Evolutionary conservation across 2,329 filamentous ascomycete species (phyloP).

Genomic region (Endoconidiophora laricicola): DNA sequence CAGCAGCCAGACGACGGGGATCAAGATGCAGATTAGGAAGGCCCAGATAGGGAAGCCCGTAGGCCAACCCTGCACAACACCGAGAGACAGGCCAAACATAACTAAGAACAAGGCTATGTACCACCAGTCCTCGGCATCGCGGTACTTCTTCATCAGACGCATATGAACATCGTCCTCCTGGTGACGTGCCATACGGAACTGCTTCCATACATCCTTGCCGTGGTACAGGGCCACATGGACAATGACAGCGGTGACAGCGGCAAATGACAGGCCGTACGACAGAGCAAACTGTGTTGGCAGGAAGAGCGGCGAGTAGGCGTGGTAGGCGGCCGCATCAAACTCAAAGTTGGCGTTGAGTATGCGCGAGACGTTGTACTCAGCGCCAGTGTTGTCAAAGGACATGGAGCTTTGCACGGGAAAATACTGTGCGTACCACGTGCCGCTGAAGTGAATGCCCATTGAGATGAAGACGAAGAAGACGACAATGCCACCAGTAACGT

Average conservation of each 20-base stretch:
- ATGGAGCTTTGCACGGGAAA: conserved; percentile 37
- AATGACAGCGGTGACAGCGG: conserved; percentile 45
- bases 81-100: conserved; percentile 39
- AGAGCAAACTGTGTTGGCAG: conserved; percentile 45
- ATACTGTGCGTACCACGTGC: conserved; percentile 32
- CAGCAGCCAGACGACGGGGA: conserved; percentile 41
- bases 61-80: conserved; percentile 36
- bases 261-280: conserved; percentile 47
- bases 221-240: conserved; percentile 40
- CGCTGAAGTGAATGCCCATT: conserved; percentile 30
- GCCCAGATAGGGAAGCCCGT: conserved; percentile 43
- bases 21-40: conserved; percentile 37
- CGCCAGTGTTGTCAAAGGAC: conserved; percentile 40
- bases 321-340: conserved; percentile 35
- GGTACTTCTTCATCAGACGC: conserved; percentile 45
- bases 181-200: conserved; percentile 36
- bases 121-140: conserved; percentile 43
- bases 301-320: conserved; percentile 43
- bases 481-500: conserved; percentile 37
- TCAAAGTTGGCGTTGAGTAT: conserved; percentile 33
- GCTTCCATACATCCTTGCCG: conserved; percentile 36
- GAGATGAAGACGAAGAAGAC: conserved; percentile 30
- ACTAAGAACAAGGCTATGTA: conserved; percentile 34
- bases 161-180: conserved; percentile 44
- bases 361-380: conserved; percentile 31